Evolutionary conservation across 805 yeast species (phyloP), one percentile per base, ranked within the genome.

Genomic region (Saccharomycopsis sp.): DNA sequence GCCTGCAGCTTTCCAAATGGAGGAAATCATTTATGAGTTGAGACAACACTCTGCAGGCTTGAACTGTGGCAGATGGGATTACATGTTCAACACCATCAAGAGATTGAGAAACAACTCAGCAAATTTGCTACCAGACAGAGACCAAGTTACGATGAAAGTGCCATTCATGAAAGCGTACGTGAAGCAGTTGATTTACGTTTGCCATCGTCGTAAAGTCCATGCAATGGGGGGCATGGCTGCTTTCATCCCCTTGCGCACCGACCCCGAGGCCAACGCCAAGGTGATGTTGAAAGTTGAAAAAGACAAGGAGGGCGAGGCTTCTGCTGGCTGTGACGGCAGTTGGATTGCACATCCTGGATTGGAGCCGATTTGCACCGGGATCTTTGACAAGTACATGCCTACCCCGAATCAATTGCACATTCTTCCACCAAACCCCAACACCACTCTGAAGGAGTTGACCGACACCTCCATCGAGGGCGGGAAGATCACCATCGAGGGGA

Each of bases 151-250:
- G 13, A 82, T 82, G 94, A 65, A 73, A 29, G 80, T 83, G 18
- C 84, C 88, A 46, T 82, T 82, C 61, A 81, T 82, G 92, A 67
- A 80, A 20, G 73, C 82, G 13, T 82, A 82, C 55, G 89, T 81
- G 41, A 75, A 75, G 52, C 70, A 78, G 53, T 67, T 82, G 59
- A 84, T 82, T 51, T 70, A 77, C 58, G 73, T 76, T 34, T 78
- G 86, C 60, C 94, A 82, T 58, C 68, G 73, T 53, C 71, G 89
- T 63, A 81, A 79, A 48, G 89, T 81, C 32, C 88, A 81, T 56
- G 89, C 89, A 15, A 79, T 82, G 77, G 92, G 94, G 52, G 94
- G 94, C 52, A 82, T 82, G 94, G 89, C 92, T 50, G 89, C 89
- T 4, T 83, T 80, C 51, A 80, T 82, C 52, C 89, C 92, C 49